Conservation (phyloP, 192 early-diverging fungal genomes). For the Radiomyces spectabilis region DNA sequence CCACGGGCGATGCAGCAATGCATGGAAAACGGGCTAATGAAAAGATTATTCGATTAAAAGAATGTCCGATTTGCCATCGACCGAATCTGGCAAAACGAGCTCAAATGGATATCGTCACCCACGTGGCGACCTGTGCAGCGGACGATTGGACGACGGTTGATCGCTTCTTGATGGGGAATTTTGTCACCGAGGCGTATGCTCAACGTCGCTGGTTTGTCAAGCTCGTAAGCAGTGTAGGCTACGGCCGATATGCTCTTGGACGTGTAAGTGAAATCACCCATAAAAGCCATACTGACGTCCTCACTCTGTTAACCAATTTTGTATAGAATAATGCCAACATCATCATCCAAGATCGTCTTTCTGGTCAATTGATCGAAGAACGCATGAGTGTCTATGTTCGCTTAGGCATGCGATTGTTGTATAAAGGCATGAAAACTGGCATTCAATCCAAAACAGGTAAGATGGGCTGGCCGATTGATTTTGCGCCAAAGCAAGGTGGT, state of each 20-base stretch:
- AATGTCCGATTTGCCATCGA: slow-evolving; percentile 66
- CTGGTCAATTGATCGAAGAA: slow-evolving; percentile 66
- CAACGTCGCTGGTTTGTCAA: slow-evolving; percentile 41
- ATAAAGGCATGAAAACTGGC: slow-evolving; percentile 49
- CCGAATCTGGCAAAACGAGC: slow-evolving; percentile 36
- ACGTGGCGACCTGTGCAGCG: slow-evolving; percentile 67
- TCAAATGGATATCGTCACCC: slow-evolving; percentile 69
- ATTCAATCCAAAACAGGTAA: slow-evolving; percentile 34
- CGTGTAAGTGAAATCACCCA: slow-evolving; percentile 3
- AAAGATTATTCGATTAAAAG: slow-evolving; percentile 51
- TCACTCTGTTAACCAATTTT: not conserved
- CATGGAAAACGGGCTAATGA: no score
- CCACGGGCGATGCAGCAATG: slow-evolving; percentile 5
- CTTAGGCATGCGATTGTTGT: slow-evolving; percentile 72
- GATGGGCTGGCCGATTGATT: no score
- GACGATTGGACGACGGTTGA: slow-evolving; percentile 62
- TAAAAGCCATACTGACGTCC: not conserved
- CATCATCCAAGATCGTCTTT: slow-evolving; percentile 62
- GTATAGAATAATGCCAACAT: slow-evolving; percentile 63
- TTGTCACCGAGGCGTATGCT: slow-evolving; percentile 68
- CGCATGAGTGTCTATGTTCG: slow-evolving; percentile 72
- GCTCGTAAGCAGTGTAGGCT: slow-evolving; percentile 28
- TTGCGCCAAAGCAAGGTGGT: no score
- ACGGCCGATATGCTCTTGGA: slow-evolving; percentile 39
- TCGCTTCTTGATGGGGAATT: slow-evolving; percentile 65